Evolutionary conservation across 179 eudicot species (phyloP), one percentile per base, ranked within the genome.

Genomic region (Heliamphora pulchella): DNA sequence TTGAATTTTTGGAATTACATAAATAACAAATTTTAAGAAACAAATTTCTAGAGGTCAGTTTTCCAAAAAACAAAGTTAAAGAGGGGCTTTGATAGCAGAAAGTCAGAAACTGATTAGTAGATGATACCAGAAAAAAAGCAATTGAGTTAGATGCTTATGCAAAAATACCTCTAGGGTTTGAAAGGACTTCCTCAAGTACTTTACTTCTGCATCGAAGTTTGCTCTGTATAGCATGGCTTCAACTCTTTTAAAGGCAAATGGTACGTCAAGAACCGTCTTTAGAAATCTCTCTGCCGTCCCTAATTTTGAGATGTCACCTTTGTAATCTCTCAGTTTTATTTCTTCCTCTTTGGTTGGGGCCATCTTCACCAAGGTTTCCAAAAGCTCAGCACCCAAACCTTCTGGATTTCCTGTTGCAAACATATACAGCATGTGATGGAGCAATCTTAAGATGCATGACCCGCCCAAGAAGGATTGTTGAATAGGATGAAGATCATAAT

Each of bases 331-430:
- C 50, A 96, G 86, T 85, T 92, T 96, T 63, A 90, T 92, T 85
- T 93, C 99, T 84, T 96, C 99, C 85, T 96, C 99, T 82, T 96
- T 92, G 76, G 98, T 96, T 74, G 99, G 99, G 82, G 97, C 98
- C 99, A 96, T 96, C 92, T 92, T 96, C 79, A 92, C 97, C 87
- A 96, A 83, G 31, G 97, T 92, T 86, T 96, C 98, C 85, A 96
- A 85, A 50, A 93, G 91, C 82, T 96, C 98, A 69, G 90, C 89
- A 53, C 96, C 97, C 81, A 96, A 81, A 75, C 94, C 93, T 84
- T 94, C 98, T 66, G 90, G 86, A 81, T 87, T 96, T 53, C 99
- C 99, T 96, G 91, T 84, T 78, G 72, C 88, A 84, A 43, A 59
- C 80, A 64, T 70, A 70, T 43, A 61, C 18, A 68, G 8, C 48